Percentiles rank a stretch among this genome's conserved stretches.
These are phyloP conservation scores for Apodospora peruviana DNA, from an alignment of 495 filamentous ascomycete genomes.

Conservation along the genomic window DNA sequence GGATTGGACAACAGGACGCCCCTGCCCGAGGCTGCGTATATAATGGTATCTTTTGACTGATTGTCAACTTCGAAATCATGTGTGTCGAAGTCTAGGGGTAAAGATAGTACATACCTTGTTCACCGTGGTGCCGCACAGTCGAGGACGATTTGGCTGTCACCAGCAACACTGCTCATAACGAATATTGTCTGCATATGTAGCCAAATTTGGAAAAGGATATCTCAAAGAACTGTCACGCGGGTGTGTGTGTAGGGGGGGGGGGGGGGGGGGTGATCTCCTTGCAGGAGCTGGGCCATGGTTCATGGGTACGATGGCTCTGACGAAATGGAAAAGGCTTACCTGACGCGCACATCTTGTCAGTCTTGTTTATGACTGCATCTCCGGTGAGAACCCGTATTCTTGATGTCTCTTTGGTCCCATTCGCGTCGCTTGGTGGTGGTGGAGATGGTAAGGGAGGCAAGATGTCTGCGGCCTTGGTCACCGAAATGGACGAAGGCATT, in stretches of 20 bases:
- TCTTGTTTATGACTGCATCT: slow-evolving; percentile 53
- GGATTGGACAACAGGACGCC: slow-evolving; percentile 36
- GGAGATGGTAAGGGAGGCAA: slow-evolving; percentile 25
- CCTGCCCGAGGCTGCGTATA: slow-evolving; percentile 38
- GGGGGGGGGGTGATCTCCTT: too few relatives aligned
- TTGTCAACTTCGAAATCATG: background rate
- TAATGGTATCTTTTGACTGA: slow-evolving; percentile 36
- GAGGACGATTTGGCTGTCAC: slow-evolving; percentile 36
- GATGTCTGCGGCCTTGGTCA: slow-evolving; percentile 39
- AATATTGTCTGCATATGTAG: background rate
- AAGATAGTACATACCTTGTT: slow-evolving; percentile 34
- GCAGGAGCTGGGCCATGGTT: background rate
- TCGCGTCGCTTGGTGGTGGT: background rate
- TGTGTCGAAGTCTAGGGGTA: background rate
- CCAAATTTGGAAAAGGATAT: background rate
- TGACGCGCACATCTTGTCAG: slow-evolving; percentile 52
- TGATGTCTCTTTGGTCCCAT: slow-evolving; percentile 17
- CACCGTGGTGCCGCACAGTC: slow-evolving; percentile 40
- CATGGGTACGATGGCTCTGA: background rate
- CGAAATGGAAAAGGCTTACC: slow-evolving; percentile 23
- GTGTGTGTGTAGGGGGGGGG: too few relatives aligned
- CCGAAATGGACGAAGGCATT: slow-evolving; percentile 37
- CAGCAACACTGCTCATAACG: slow-evolving; percentile 30
- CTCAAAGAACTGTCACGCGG: background rate
- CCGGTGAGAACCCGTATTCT: slow-evolving; percentile 49